Percentiles rank a stretch among this genome's conserved stretches.
These are phyloP conservation scores for Penicillium canescens DNA, from an alignment of 495 filamentous ascomycete species.

Conservation along the genomic window DNA sequence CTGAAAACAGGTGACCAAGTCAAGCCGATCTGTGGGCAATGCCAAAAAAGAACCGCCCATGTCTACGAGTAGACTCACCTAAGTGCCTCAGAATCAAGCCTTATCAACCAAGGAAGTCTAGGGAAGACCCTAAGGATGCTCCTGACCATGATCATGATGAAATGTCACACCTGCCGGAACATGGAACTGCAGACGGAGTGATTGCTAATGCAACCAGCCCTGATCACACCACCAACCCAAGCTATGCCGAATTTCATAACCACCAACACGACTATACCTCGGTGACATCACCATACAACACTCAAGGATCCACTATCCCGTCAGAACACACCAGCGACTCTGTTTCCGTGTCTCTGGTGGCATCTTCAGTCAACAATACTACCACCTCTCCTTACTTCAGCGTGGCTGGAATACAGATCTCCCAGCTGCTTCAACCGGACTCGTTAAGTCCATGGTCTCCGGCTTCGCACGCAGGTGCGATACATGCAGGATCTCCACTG, in stretches of 20 bases:
- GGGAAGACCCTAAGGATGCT: conserved; percentile 5
- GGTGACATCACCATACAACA: conserved; percentile 4
- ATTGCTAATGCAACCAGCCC: conserved; percentile 7
- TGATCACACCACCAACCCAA: not conserved
- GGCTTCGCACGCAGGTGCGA: conserved; percentile 1
- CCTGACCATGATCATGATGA: conserved; percentile 2
- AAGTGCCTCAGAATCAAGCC: conserved; percentile 9
- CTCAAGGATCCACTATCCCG: conserved; percentile 1
- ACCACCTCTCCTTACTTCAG: conserved; percentile 5
- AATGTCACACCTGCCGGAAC: conserved; percentile 3
- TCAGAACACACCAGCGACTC: conserved; percentile 4
- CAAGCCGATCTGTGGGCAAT: conserved; percentile 10
- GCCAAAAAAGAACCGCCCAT: conserved; percentile 11
- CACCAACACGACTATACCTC: not conserved
- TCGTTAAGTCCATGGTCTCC: conserved; percentile 9
- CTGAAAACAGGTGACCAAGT: conserved; percentile 11
- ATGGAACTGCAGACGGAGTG: conserved; percentile 2
- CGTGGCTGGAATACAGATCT: conserved; percentile 3
- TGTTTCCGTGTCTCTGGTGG: conserved; percentile 4
- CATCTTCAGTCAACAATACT: conserved; percentile 6
- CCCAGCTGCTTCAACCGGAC: conserved; percentile 3
- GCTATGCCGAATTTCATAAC: not conserved
- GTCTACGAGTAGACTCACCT: conserved; percentile 6
- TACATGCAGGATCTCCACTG: conserved; percentile 8
- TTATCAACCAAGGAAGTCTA: conserved; percentile 1